Conservation (phyloP, 176 grass and related monocot species). For the Avena eriantha region DNA sequence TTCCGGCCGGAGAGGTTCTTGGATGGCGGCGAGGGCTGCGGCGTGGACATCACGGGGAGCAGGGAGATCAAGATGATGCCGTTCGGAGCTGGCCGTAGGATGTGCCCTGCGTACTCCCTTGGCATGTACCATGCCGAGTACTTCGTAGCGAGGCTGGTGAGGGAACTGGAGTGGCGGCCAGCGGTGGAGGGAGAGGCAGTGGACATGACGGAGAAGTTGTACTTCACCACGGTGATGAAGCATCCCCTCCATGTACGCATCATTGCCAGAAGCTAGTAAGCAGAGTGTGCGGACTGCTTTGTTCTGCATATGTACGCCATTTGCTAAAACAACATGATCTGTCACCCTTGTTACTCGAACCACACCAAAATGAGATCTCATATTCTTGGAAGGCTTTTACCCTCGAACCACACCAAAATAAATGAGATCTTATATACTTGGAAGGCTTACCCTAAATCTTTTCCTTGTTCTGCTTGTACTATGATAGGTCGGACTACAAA, state of each 20-base stretch:
- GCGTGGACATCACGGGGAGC: conserved; percentile 48
- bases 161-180: not conserved
- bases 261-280: not conserved
- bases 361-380: no score
- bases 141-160: not conserved
- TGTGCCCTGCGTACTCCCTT: conserved; percentile 41
- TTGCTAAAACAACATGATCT: not conserved
- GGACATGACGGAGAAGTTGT: conserved; percentile 1
- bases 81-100: conserved; percentile 46
- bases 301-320: not conserved
- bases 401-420: no score
- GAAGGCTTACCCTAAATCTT: no score
- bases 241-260: conserved; percentile 12
- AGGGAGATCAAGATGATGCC: conserved; percentile 66
- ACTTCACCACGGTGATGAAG: not conserved
- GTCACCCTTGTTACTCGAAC: no score
- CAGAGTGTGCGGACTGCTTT: not conserved
- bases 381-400: no score
- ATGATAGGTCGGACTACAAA: no score
- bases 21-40: conserved; percentile 43
- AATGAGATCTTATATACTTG: no score
- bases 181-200: not conserved
- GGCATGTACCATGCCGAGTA: conserved; percentile 13
- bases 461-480: no score
- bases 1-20: conserved; percentile 54